Percentiles rank a stretch among this genome's conserved stretches.
Conservation (phyloP, 805 yeast genomes). For the Hanseniaspora guilliermondii region DNA sequence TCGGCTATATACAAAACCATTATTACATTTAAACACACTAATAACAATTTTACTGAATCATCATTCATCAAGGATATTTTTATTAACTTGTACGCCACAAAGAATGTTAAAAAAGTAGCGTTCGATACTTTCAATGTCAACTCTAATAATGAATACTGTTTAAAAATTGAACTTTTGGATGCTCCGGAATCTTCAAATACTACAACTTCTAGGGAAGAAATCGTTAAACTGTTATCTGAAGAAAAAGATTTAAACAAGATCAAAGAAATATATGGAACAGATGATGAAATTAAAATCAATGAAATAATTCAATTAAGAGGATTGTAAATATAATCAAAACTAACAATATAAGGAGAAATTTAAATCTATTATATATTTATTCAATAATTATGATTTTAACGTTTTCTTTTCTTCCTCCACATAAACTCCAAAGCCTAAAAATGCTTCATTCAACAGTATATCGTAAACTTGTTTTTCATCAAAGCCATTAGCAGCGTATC, state of each 20-base stretch:
- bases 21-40: conserved; percentile 32
- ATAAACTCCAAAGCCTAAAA: conserved; percentile 75
- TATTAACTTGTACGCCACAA: conserved; percentile 55
- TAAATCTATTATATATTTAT: neutral
- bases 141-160: conserved; percentile 31
- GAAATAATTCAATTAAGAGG: conserved; percentile 42
- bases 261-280: conserved; percentile 13
- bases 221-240: conserved; percentile 26
- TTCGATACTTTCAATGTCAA: conserved; percentile 38
- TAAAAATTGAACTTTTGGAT: conserved; percentile 24
- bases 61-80: conserved; percentile 61
- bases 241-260: conserved; percentile 28
- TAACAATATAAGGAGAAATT: neutral
- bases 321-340: conserved; percentile 17
- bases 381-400: conserved; percentile 10
- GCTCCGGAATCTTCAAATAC: conserved; percentile 22
- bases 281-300: conserved; percentile 32
- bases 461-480: conserved; percentile 54
- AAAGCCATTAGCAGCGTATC: conserved; percentile 79
- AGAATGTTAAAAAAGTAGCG: conserved; percentile 41
- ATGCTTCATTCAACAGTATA: conserved; percentile 75
- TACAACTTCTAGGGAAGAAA: conserved; percentile 21
- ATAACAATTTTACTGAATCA: conserved; percentile 43
- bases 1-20: conserved; percentile 52
- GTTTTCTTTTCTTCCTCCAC: conserved; percentile 44